These are phyloP conservation scores for Microthlaspi erraticum DNA, from an alignment of 345 rosid genomes.

Conservation along the genomic window DNA sequence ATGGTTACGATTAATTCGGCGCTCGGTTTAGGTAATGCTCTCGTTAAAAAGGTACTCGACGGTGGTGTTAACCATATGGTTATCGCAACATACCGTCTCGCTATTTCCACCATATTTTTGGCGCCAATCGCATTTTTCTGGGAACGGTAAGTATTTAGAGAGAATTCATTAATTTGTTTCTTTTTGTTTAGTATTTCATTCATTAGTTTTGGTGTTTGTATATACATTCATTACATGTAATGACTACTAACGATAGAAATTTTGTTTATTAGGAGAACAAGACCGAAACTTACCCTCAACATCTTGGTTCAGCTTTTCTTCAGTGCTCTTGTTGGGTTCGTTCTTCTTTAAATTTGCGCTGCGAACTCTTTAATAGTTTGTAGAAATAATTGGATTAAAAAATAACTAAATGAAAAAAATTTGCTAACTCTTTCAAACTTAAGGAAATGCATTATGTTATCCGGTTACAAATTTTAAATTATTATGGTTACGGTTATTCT, in stretches of 20 bases:
- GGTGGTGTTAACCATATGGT: conserved; percentile 63
- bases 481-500: too few species aligned
- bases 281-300: conserved; percentile 64
- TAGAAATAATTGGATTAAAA: neutral
- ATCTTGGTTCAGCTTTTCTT: conserved; percentile 65
- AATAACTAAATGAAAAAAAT: neutral
- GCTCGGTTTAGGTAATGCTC: conserved; percentile 55
- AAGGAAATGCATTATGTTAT: neutral
- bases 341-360: conserved; percentile 1
- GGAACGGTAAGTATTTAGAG: conserved; percentile 51
- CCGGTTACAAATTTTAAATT: too few species aligned
- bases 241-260: neutral
- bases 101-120: conserved; percentile 57
- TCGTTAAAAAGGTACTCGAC: conserved; percentile 60
- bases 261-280: conserved; percentile 55
- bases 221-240: neutral
- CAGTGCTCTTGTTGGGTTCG: conserved; percentile 73
- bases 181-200: neutral
- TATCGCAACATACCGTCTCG: conserved; percentile 63
- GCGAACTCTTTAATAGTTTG: neutral
- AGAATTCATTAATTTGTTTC: too few species aligned
- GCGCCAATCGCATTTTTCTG: conserved; percentile 59
- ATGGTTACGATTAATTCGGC: conserved; percentile 56
- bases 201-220: neutral
- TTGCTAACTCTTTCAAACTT: neutral